These are phyloP conservation scores for Fragosphaeria purpurea DNA, from an alignment of 2,329 filamentous ascomycete genomes.

Conservation along the genomic window DNA sequence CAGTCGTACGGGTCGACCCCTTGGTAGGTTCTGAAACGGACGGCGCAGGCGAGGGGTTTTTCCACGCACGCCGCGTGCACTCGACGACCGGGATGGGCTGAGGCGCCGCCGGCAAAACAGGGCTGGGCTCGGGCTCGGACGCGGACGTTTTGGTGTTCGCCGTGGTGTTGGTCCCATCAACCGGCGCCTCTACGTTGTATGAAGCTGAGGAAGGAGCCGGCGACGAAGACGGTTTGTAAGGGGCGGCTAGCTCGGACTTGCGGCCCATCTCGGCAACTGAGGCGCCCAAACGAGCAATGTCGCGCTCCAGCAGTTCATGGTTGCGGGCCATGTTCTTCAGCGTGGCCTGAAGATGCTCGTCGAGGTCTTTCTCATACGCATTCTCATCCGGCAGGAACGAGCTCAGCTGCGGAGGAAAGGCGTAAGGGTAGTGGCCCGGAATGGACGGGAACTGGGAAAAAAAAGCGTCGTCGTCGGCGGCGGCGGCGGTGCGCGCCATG, in stretches of 20 bases:
- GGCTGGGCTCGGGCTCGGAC: background rate
- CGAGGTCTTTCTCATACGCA: conserved; percentile 2
- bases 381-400: background rate
- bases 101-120: background rate
- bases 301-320: conserved; percentile 13
- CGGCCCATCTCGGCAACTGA: conserved; percentile 10
- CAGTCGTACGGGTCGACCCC: no score
- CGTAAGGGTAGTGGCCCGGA: conserved; percentile 6
- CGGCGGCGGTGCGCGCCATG: background rate
- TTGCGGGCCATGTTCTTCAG: conserved; percentile 16
- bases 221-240: background rate
- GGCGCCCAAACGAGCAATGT: conserved; percentile 11
- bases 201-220: background rate
- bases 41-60: no score
- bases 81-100: background rate
- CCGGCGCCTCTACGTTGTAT: no score
- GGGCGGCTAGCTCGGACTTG: background rate
- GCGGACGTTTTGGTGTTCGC: background rate
- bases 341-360: conserved; percentile 5
- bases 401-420: background rate
- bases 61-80: background rate
- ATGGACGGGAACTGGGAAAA: conserved; percentile 2
- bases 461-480: background rate
- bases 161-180: no score
- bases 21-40: no score